Evolutionary conservation across 2,329 filamentous ascomycete species (phyloP).

Genomic region (Botryotinia convoluta): DNA sequence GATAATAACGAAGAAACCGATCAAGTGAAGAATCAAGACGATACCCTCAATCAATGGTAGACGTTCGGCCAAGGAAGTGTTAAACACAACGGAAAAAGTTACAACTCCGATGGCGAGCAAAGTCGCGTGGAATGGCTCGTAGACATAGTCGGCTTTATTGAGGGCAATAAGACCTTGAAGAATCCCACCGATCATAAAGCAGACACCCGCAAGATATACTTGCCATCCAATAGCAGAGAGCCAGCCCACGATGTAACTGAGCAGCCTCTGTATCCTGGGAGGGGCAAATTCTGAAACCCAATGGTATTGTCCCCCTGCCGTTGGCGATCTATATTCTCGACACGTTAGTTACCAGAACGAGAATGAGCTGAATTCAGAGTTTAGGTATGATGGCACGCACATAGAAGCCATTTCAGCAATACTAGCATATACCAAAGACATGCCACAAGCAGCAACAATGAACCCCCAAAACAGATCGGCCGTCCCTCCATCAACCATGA

Average conservation of each 20-base stretch:
- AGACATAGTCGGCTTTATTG: slow-evolving; percentile 40
- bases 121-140: slow-evolving; percentile 43
- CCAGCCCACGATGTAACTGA: slow-evolving; percentile 53
- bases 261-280: slow-evolving; percentile 46
- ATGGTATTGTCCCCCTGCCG: slow-evolving; percentile 56
- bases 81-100: slow-evolving; percentile 44
- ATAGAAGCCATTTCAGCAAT: slow-evolving; percentile 34
- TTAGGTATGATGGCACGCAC: slow-evolving; percentile 19
- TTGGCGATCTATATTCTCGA: slow-evolving; percentile 45
- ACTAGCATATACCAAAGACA: slow-evolving; percentile 28
- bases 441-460: slow-evolving; percentile 30
- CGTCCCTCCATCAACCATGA: slow-evolving; percentile 23
- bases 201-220: slow-evolving; percentile 40
- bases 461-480: slow-evolving; percentile 43
- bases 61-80: slow-evolving; percentile 41
- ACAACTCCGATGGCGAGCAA: slow-evolving; percentile 45
- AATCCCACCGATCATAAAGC: slow-evolving; percentile 44
- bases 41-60: slow-evolving; percentile 45
- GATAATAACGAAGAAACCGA: slow-evolving; percentile 46
- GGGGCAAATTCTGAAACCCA: slow-evolving; percentile 55
- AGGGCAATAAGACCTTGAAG: slow-evolving; percentile 43
- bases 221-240: slow-evolving; percentile 48
- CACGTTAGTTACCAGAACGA: neutral
- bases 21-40: slow-evolving; percentile 45
- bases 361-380: neutral